These are phyloP conservation scores for Heterobasidion parviporum DNA, from an alignment of 1,284 basidiomycete genomes.

Conservation along the genomic window DNA sequence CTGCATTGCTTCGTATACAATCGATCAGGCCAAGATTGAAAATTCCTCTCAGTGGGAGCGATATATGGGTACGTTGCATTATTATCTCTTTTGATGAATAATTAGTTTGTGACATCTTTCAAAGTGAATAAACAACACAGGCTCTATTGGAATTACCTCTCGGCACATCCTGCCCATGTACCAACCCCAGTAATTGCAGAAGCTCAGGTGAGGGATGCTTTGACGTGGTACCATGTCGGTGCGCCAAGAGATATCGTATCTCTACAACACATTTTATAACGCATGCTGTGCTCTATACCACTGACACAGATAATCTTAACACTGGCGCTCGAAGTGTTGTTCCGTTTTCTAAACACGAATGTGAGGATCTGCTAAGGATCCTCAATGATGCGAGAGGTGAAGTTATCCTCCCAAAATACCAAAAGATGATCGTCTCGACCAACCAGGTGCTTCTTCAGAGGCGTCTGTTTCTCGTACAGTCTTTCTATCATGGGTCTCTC, in stretches of 20 bases:
- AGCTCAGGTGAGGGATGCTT: conserved; percentile 37
- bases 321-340: conserved; percentile 31
- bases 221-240: conserved; percentile 41
- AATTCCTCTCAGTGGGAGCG: conserved; percentile 19
- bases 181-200: conserved; percentile 30
- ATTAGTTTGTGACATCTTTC: background rate
- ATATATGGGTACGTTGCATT: conserved; percentile 15
- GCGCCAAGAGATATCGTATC: conserved; percentile 2
- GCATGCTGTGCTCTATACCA: too few relatives aligned
- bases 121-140: conserved; percentile 36
- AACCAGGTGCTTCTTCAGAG: conserved; percentile 22
- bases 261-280: too few relatives aligned
- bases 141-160: conserved; percentile 44
- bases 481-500: conserved; percentile 37
- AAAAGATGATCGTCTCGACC: background rate
- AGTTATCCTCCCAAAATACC: background rate
- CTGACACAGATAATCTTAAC: conserved; percentile 31
- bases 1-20: conserved; percentile 30
- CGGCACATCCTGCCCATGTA: conserved; percentile 37
- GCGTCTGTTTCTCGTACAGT: conserved; percentile 29
- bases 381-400: conserved; percentile 22
- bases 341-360: conserved; percentile 45
- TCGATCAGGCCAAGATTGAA: conserved; percentile 22
- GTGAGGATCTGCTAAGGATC: conserved; percentile 34
- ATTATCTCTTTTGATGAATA: background rate